Evolutionary conservation across 2,329 filamentous ascomycete species (phyloP), one percentile per base, ranked within the genome.

Genomic region (Sporothrix sp.): DNA sequence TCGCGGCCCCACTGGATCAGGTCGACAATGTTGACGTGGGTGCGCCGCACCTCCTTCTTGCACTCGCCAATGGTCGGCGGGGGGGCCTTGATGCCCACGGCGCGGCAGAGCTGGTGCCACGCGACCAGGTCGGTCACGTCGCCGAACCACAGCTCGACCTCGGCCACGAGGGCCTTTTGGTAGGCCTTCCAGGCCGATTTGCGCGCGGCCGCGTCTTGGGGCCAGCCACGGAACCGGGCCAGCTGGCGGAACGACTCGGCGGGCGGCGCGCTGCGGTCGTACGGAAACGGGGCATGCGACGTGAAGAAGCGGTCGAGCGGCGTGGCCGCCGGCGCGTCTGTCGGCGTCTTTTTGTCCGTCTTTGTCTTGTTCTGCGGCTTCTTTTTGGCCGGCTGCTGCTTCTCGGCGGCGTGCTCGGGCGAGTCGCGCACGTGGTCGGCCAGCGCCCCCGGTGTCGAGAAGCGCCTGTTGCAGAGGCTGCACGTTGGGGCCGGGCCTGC

Each of bases 11-110:
- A 54, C 28, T 42, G 9, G 18, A 52, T 13, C 2, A 54, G 27
- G 28, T 52, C 53, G 16, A 52, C 30, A 10, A 54, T 51, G 35
- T 54, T 54, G 47, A 52, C 53, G 11, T 54, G 50, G 0, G 28
- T 51, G 1, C 10, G 25, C 2, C 43, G 32, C 10, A 54, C 1
- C 10, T 32, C 50, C 37, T 44, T 18, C 9, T 16, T 21, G 20
- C 50, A 54, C 5, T 8, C 25, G 2, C 9, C 1, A 2, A 13
- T 9, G 10, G 46, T 21, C 3, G 33, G 10, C 1, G 50, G 50
- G 13, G 43, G 50, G 1, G 48, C 7, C 6, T 4, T 5, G 14
- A 50, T 25, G 11, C 33, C 47, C 13, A 54, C 33, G 2, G 50
- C 47, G 4, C 43, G 33, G 28, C 33, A 52, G 6, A 54, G 47